Evolutionary conservation across 495 filamentous ascomycete species (phyloP), one percentile per base, ranked within the genome.

Genomic region (Penicillium dipodomyicola): DNA sequence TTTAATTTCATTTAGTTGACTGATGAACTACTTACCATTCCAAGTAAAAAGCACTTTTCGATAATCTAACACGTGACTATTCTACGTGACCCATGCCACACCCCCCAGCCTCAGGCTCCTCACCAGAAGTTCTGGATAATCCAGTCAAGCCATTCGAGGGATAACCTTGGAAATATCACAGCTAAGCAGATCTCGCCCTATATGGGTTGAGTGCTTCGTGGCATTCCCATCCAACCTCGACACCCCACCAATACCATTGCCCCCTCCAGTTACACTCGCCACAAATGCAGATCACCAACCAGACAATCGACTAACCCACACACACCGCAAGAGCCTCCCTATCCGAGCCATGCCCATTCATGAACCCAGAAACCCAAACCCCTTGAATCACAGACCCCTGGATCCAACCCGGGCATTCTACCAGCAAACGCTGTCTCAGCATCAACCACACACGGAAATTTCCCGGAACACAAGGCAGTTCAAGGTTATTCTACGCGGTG

Each of bases 1-100:
- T 41, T n/a, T 22, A 51, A 61, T 58, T 58, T 51, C 29, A 64
- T 47, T 33, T 40, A 50, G 33, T 58, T 58, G 40, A 41, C 39
- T 22, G 61, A 44, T 44, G 27, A 51, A 17, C 12, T 15, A 22
- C 15, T 6, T n/a, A 8, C 29, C 41, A 43, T 17, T 45, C 19
- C 5, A 35, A 35, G 2, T 32, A 44, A 14, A 46, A 39, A 15
- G 3, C 14, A 33, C 15, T 8, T 9, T 7, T 39, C 7, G 15
- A 37, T 37, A n/a, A 7, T 4, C 14, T 33, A 33, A 10, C 30
- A n/a, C 35, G 35, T 39, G 35, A 39, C 7, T 15, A 14, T 33
- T 15, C 9, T 39, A 39, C 15, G 15, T 39, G 35, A 39, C 35
- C 35, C 35, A 8, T 39, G n/a, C 7, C 35, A 15, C 12, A 35